phyloP scores from a whole-genome alignment of 2,329 filamentous ascomycete species.

The Calycina marina region DNA sequence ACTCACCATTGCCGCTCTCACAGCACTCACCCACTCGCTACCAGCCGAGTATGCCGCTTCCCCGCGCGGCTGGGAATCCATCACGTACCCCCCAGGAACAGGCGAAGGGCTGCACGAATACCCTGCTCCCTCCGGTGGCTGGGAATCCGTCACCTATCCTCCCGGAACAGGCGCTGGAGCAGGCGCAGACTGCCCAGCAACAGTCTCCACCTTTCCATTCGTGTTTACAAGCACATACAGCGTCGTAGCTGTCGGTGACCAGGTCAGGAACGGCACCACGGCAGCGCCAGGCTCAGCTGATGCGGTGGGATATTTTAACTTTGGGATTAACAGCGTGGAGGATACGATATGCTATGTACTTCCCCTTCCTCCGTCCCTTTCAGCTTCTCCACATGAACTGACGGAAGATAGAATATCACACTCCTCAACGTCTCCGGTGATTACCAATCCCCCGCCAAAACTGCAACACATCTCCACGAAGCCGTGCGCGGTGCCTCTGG shows the following conservation, averaged over 20 bases:
- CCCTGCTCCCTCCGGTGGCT: conserved; percentile 10
- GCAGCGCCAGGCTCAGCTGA: conserved; percentile 23
- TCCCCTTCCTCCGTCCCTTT: background rate
- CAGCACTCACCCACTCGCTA: background rate
- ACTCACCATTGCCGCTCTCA: background rate
- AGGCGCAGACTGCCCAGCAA: background rate
- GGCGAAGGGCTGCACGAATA: conserved; percentile 3
- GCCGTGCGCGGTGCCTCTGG: conserved; percentile 28
- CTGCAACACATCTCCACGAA: conserved; percentile 36
- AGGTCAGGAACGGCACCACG: conserved; percentile 29
- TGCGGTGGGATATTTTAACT: conserved; percentile 32
- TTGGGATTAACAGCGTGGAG: conserved; percentile 29
- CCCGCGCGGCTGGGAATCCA: conserved; percentile 1
- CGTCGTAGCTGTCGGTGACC: conserved; percentile 30
- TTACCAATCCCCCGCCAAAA: conserved; percentile 30
- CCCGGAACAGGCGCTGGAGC: conserved; percentile 3
- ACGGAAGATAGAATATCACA: conserved; percentile 28
- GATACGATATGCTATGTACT: conserved; percentile 21
- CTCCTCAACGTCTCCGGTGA: conserved; percentile 29
- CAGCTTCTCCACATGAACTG: background rate
- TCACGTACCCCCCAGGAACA: conserved; percentile 2
- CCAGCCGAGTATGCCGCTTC: conserved; percentile 1
- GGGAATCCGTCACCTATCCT: conserved; percentile 9
- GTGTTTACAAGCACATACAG: conserved; percentile 32
- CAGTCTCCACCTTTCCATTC: conserved; percentile 5